phyloP scores from a whole-genome alignment of 106 monocot genomes.

The Cymbidium sinense region DNA sequence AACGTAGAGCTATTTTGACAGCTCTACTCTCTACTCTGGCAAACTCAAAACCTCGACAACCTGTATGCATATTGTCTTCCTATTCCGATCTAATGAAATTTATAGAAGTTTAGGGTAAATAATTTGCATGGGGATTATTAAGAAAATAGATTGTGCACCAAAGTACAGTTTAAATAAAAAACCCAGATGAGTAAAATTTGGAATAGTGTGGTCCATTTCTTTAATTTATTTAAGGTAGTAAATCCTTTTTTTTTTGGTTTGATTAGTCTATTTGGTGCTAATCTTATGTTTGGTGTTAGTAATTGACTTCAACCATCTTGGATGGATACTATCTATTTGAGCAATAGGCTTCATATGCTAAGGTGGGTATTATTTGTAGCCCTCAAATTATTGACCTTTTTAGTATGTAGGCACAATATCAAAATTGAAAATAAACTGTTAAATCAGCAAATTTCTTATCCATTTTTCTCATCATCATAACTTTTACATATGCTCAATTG shows the following conservation, averaged over 20 bases:
- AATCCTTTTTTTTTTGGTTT: not conserved
- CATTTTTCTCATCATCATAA: not conserved
- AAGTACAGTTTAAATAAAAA: too few relatives aligned
- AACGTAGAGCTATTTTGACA: too few relatives aligned
- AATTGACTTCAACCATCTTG: not conserved
- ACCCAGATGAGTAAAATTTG: too few relatives aligned
- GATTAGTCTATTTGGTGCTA: not conserved
- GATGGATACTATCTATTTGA: not conserved
- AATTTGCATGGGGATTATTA: too few relatives aligned
- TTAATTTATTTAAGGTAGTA: too few relatives aligned
- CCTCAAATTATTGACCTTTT: not conserved
- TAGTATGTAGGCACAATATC: not conserved
- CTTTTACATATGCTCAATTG: not conserved
- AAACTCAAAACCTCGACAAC: too few relatives aligned
- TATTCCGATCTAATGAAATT: too few relatives aligned
- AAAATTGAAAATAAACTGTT: not conserved
- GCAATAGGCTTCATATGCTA: not conserved
- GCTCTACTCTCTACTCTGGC: too few relatives aligned
- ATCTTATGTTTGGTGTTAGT: not conserved
- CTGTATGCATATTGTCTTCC: too few relatives aligned
- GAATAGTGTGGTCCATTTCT: too few relatives aligned
- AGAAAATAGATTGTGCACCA: too few relatives aligned
- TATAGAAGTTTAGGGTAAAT: too few relatives aligned
- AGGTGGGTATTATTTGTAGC: not conserved
- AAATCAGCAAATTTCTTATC: not conserved